Conservation (phyloP, 179 eudicot genomes). For the Corrigiola litoralis region DNA sequence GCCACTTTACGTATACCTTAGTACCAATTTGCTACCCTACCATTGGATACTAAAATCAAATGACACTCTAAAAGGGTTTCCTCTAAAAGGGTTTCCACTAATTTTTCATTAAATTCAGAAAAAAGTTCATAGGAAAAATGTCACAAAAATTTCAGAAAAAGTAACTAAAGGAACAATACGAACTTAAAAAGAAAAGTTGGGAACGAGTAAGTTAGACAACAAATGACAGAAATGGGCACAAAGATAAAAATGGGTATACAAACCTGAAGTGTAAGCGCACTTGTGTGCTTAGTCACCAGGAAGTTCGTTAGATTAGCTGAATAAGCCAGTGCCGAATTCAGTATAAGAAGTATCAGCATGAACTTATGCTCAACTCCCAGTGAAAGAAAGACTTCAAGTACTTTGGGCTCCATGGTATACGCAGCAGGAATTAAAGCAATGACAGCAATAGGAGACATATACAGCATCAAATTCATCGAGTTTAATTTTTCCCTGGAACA, state of each 20-base stretch:
- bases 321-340: conserved; percentile 82
- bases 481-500: conserved; percentile 82
- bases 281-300: conserved; percentile 92
- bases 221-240: not conserved
- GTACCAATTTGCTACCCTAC: not conserved
- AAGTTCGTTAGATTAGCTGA: conserved; percentile 88
- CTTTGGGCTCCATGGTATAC: conserved; percentile 75
- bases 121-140: no score
- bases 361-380: conserved; percentile 53
- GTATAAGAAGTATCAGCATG: conserved; percentile 63
- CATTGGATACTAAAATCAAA: not conserved
- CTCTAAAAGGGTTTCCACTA: not conserved
- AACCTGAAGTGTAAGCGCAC: conserved; percentile 96
- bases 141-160: no score
- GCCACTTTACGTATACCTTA: no score
- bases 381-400: conserved; percentile 44
- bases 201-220: no score
- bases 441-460: conserved; percentile 92
- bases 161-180: no score
- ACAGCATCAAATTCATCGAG: conserved; percentile 92
- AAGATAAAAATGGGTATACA: conserved; percentile 10
- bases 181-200: no score
- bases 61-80: not conserved
- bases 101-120: no score
- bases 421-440: conserved; percentile 73